Evolutionary conservation across 306 rosid genomes (phyloP).

Genomic region (Cyclanthera cordifolia): DNA sequence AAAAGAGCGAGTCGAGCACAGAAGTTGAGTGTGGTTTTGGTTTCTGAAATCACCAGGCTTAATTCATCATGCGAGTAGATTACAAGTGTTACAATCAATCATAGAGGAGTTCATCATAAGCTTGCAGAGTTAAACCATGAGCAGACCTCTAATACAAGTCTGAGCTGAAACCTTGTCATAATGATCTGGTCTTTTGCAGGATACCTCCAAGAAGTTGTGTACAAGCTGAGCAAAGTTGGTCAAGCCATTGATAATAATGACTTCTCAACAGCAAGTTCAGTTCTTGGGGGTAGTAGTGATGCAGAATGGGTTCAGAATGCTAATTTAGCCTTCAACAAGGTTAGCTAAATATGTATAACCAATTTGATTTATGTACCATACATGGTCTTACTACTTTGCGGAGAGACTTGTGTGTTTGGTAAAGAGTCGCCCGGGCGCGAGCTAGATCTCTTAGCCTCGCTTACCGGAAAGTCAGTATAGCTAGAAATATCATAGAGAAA

Average conservation of each 20-base stretch:
- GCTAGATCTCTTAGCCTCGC: too few relatives aligned
- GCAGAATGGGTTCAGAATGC: constrained; percentile 78
- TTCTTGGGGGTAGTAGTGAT: constrained; percentile 53
- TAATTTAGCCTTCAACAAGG: constrained; percentile 71
- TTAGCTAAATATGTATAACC: constrained; percentile 6
- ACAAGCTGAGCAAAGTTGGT: constrained; percentile 75
- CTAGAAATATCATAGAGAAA: too few relatives aligned
- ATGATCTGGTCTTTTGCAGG: constrained; percentile 30
- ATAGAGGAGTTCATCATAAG: neutral
- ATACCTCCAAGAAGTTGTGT: constrained; percentile 74
- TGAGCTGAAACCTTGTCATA: neutral
- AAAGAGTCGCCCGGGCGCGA: too few relatives aligned
- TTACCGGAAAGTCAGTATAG: too few relatives aligned
- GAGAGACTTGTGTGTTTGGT: too few relatives aligned
- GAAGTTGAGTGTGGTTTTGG: neutral
- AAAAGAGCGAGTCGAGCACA: neutral
- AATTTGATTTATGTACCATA: too few relatives aligned
- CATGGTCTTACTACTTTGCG: too few relatives aligned
- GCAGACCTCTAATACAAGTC: neutral
- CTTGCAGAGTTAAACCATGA: neutral
- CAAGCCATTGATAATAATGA: constrained; percentile 74
- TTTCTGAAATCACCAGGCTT: neutral
- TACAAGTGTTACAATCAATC: neutral
- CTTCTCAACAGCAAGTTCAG: constrained; percentile 60
- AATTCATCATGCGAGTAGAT: neutral